Conservation (phyloP, 495 filamentous ascomycete genomes). For the Penicillium ucsense region DNA sequence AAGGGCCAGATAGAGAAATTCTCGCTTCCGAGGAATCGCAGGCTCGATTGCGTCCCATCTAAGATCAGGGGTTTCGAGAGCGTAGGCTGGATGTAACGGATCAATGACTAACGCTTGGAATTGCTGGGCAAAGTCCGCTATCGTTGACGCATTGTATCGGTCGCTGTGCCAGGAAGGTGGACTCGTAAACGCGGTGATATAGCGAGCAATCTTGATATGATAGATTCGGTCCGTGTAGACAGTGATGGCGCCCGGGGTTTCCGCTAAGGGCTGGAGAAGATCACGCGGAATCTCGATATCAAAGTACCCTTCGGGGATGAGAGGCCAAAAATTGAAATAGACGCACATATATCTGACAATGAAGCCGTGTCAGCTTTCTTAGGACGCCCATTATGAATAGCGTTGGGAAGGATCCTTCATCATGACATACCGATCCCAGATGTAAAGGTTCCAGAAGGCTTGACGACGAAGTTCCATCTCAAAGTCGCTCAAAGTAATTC, state of each 20-base stretch:
- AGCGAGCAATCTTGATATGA: slow-evolving; percentile 10
- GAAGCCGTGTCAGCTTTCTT: background rate
- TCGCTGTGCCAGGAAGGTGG: slow-evolving; percentile 12
- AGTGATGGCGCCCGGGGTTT: slow-evolving; percentile 7
- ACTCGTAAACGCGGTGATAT: slow-evolving; percentile 11
- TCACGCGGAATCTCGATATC: slow-evolving; percentile 11
- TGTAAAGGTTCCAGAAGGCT: slow-evolving; percentile 13
- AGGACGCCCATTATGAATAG: too few relatives aligned
- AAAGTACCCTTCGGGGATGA: slow-evolving; percentile 15
- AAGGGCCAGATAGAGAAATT: slow-evolving; percentile 9
- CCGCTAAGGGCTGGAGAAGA: slow-evolving; percentile 1
- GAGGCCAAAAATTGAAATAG: slow-evolving; percentile 11
- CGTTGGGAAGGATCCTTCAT: background rate
- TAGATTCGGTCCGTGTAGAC: slow-evolving; percentile 12
- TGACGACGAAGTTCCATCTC: slow-evolving; percentile 12
- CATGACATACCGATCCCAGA: slow-evolving; percentile 10
- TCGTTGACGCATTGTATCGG: slow-evolving; percentile 2
- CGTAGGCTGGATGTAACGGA: slow-evolving; percentile 6
- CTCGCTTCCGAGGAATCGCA: slow-evolving; percentile 5
- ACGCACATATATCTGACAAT: slow-evolving; percentile 9
- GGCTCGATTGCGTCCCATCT: slow-evolving; percentile 6
- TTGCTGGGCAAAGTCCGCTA: slow-evolving; percentile 9
- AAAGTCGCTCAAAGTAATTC: slow-evolving; percentile 5
- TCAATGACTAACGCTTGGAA: slow-evolving; percentile 11
- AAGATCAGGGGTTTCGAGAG: slow-evolving; percentile 7